A percentile compares a stretch with the other conserved stretches of the same genome.
phyloP scores from a whole-genome alignment of 1,284 basidiomycete genomes.

The Cutaneotrichosporon dermatis region DNA sequence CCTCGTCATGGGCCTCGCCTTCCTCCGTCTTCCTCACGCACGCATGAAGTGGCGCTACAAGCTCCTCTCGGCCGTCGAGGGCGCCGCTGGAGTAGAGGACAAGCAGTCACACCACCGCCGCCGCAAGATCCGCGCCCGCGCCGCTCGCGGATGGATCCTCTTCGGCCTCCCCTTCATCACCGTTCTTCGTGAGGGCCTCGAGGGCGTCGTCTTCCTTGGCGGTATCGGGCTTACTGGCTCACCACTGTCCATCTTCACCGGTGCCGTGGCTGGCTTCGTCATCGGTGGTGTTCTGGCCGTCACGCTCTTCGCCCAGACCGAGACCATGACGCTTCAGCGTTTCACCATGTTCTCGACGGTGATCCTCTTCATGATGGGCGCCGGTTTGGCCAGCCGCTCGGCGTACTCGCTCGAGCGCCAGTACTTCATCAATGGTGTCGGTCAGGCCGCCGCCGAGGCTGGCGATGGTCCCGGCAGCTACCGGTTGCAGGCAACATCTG shows the following conservation, averaged over 20 bases:
- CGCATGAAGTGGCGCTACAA: conserved; percentile 84
- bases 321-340: conserved; percentile 54
- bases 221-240: conserved; percentile 54
- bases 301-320: conserved; percentile 30
- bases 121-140: conserved; percentile 17
- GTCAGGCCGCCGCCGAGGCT: conserved; percentile 65
- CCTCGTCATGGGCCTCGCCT: conserved; percentile 64
- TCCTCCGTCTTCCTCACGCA: conserved; percentile 69
- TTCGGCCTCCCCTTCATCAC: conserved; percentile 81
- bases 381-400: conserved; percentile 73
- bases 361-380: conserved; percentile 77
- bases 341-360: conserved; percentile 81
- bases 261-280: conserved; percentile 50
- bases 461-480: conserved; percentile 78
- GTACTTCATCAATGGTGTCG: conserved; percentile 62
- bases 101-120: neutral
- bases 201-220: conserved; percentile 84
- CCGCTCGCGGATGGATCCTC: conserved; percentile 53
- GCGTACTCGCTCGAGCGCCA: conserved; percentile 64
- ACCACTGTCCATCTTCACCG: conserved; percentile 65
- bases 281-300: conserved; percentile 64
- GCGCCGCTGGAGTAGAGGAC: conserved; percentile 20
- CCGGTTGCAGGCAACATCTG: conserved; percentile 73
- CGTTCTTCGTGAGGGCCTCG: conserved; percentile 82
- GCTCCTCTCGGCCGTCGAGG: conserved; percentile 67